Percentiles rank a stretch among this genome's conserved stretches.
Conservation (phyloP, 768 basidiomycete genomes). For the Leccinum imitatum region DNA sequence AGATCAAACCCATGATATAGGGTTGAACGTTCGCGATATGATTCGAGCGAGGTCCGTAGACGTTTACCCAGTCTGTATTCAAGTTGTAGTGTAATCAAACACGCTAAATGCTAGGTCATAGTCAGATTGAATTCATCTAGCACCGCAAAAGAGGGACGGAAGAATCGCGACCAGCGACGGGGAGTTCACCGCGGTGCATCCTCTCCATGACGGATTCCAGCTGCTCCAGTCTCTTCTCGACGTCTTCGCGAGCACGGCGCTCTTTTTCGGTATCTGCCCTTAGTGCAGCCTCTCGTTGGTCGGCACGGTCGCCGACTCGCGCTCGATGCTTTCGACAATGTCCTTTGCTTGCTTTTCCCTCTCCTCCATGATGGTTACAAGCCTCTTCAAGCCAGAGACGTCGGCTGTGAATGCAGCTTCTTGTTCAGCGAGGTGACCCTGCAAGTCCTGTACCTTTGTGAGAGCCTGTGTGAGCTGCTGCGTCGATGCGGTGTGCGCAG, state of each 20-base stretch:
- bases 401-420: conserved; percentile 82
- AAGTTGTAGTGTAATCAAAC: no score
- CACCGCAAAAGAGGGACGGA: no score
- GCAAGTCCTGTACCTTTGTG: conserved; percentile 70
- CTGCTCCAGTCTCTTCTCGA: conserved; percentile 70
- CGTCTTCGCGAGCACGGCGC: conserved; percentile 61
- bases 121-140: no score
- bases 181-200: conserved; percentile 72
- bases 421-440: conserved; percentile 78
- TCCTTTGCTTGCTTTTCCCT: conserved; percentile 83
- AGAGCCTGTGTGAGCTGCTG: conserved; percentile 79
- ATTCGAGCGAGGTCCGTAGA: no score
- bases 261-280: conserved; percentile 75
- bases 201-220: conserved; percentile 70
- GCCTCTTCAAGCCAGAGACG: conserved; percentile 65
- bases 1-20: no score
- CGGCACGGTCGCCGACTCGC: conserved; percentile 71
- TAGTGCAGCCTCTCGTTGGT: conserved; percentile 62
- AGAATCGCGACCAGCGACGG: conserved; percentile 47
- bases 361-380: conserved; percentile 84
- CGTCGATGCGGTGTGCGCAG: conserved; percentile 65
- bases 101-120: no score
- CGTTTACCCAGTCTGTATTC: no score
- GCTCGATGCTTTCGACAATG: conserved; percentile 79
- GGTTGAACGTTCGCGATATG: no score